Conservation (phyloP, 192 early-diverging fungal species). For the Chytriomyces sp. region DNA sequence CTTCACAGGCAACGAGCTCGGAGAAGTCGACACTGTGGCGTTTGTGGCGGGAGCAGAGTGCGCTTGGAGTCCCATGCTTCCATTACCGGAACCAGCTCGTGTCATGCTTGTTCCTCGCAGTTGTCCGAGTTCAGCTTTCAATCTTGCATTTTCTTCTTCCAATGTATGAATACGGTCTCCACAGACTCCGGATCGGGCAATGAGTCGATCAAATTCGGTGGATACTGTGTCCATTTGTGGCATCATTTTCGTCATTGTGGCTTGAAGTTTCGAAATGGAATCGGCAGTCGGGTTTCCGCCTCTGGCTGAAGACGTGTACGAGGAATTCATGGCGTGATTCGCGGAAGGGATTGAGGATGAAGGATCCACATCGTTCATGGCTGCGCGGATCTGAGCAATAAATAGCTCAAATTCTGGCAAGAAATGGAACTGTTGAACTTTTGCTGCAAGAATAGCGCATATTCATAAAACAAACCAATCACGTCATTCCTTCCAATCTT, state of each 20-base stretch:
- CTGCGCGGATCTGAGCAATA: slow-evolving; percentile 44
- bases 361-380: slow-evolving; percentile 43
- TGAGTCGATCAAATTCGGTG: slow-evolving; percentile 51
- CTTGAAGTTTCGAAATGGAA: slow-evolving; percentile 51
- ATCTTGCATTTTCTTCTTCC: slow-evolving; percentile 51
- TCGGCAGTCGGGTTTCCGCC: slow-evolving; percentile 21
- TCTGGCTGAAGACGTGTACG: slow-evolving; percentile 16
- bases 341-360: slow-evolving; percentile 25
- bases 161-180: slow-evolving; percentile 36
- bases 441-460: background rate
- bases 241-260: slow-evolving; percentile 56
- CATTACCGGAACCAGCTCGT: background rate
- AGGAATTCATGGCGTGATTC: slow-evolving; percentile 20
- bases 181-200: slow-evolving; percentile 36
- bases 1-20: background rate
- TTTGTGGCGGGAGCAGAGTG: background rate
- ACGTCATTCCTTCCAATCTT: slow-evolving; percentile 45
- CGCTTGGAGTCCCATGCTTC: background rate
- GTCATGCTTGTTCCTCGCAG: slow-evolving; percentile 8
- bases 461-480: slow-evolving; percentile 16
- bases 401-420: slow-evolving; percentile 46
- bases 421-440: background rate
- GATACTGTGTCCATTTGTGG: slow-evolving; percentile 46
- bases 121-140: slow-evolving; percentile 33
- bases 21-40: background rate